These are phyloP conservation scores for Pseudonitzschia delicatissima DNA, from an alignment of 108 stramenopile species.

Conservation along the genomic window DNA sequence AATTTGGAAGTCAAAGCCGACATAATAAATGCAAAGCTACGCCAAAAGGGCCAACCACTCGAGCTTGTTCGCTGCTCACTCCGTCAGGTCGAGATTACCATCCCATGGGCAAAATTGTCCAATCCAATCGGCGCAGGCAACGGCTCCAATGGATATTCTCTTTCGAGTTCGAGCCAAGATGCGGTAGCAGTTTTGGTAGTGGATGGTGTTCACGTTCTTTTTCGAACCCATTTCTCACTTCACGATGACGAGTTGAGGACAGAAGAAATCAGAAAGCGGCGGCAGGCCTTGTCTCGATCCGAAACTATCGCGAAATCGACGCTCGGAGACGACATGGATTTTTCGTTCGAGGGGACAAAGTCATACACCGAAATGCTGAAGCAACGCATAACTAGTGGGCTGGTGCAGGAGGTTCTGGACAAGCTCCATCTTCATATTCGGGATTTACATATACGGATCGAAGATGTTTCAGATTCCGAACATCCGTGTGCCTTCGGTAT, in stretches of 20 bases:
- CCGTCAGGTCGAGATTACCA: slow-evolving; percentile 48
- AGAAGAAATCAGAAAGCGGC: slow-evolving; percentile 30
- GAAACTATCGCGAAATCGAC: slow-evolving; percentile 21
- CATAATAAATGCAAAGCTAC: slow-evolving; percentile 39
- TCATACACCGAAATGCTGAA: slow-evolving; percentile 31
- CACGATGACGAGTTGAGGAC: slow-evolving; percentile 40
- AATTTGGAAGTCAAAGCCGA: slow-evolving; percentile 45
- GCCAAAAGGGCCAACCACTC: slow-evolving; percentile 47
- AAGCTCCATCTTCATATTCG: slow-evolving; percentile 65
- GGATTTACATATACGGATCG: slow-evolving; percentile 62
- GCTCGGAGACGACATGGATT: background rate
- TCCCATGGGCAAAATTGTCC: slow-evolving; percentile 63
- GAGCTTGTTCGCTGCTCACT: slow-evolving; percentile 47
- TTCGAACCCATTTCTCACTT: slow-evolving; percentile 43
- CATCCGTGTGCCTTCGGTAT: slow-evolving; percentile 57
- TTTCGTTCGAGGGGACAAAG: background rate
- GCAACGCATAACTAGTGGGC: slow-evolving; percentile 40
- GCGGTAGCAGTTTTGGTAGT: slow-evolving; percentile 56
- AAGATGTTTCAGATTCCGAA: slow-evolving; percentile 50
- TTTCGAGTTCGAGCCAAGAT: slow-evolving; percentile 10
- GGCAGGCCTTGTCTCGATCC: slow-evolving; percentile 21
- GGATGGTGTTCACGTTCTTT: slow-evolving; percentile 49
- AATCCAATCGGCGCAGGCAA: slow-evolving; percentile 14
- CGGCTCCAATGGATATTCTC: background rate
- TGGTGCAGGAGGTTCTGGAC: slow-evolving; percentile 51